These are phyloP conservation scores for Penicillium palitans DNA, from an alignment of 2,329 filamentous ascomycete genomes.

Conservation along the genomic window DNA sequence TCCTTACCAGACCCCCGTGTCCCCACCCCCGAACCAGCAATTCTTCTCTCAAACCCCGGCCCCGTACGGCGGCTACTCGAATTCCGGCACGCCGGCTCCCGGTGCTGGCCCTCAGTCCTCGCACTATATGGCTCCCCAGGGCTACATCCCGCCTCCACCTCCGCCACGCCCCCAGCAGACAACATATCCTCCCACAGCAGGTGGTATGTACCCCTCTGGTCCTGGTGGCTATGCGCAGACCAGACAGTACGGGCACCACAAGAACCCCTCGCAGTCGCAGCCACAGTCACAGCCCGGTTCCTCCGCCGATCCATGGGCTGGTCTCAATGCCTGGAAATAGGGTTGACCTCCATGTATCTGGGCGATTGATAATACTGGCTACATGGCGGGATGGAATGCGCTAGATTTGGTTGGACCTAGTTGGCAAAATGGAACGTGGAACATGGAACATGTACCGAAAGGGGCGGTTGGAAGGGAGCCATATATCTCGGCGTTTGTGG, in stretches of 20 bases:
- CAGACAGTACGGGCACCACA: constrained; percentile 45
- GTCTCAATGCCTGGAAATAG: constrained; percentile 68
- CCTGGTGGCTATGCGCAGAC: constrained; percentile 58
- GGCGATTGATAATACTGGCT: neutral
- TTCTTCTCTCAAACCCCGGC: constrained; percentile 39
- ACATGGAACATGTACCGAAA: neutral
- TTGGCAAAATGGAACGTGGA: neutral
- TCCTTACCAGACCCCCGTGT: constrained; percentile 44
- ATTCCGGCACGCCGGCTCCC: constrained; percentile 34
- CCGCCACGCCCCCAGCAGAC: constrained; percentile 63
- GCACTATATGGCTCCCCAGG: constrained; percentile 55
- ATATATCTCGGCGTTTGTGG: constrained; percentile 25
- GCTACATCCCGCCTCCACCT: constrained; percentile 67
- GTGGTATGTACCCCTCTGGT: constrained; percentile 53
- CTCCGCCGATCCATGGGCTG: constrained; percentile 66
- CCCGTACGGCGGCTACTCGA: constrained; percentile 38
- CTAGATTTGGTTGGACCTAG: neutral
- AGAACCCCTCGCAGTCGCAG: constrained; percentile 41
- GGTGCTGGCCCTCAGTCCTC: constrained; percentile 37
- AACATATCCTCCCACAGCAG: constrained; percentile 45
- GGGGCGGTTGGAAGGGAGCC: neutral
- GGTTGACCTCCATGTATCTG: neutral
- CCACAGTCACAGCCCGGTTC: constrained; percentile 30
- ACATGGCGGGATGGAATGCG: neutral
- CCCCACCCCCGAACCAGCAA: constrained; percentile 45